Percentiles rank a stretch among this genome's conserved stretches.
Conservation (phyloP, 2,329 filamentous ascomycete species). For the Mycosphaerella sp. region DNA sequence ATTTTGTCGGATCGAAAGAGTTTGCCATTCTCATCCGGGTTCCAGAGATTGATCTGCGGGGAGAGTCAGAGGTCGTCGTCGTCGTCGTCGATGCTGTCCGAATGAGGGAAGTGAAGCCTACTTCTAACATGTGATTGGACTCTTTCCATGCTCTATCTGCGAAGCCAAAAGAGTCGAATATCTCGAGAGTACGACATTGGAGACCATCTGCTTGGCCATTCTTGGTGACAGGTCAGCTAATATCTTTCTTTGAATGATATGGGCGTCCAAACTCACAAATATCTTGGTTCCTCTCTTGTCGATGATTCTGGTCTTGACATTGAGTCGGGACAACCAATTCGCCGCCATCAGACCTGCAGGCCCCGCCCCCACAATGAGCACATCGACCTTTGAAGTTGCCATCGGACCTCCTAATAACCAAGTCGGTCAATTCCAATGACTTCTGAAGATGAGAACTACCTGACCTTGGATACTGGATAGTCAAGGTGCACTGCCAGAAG, state of each 20-base stretch:
- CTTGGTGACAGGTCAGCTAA: neutral
- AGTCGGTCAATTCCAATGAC: neutral
- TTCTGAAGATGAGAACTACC: too few species aligned
- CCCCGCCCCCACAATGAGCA: slow-evolving; percentile 47
- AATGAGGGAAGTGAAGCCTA: slow-evolving; percentile 32
- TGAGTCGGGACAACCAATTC: slow-evolving; percentile 43
- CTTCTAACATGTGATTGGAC: slow-evolving; percentile 58
- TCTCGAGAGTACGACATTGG: slow-evolving; percentile 39
- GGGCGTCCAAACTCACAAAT: slow-evolving; percentile 1
- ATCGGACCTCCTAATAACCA: neutral
- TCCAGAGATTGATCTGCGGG: slow-evolving; percentile 34
- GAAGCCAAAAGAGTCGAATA: slow-evolving; percentile 56
- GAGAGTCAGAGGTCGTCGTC: neutral
- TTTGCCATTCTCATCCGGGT: slow-evolving; percentile 56
- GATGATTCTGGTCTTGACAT: slow-evolving; percentile 44
- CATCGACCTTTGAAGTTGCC: slow-evolving; percentile 28
- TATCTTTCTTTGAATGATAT: too few species aligned
- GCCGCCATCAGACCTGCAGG: slow-evolving; percentile 44
- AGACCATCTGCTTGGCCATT: slow-evolving; percentile 43
- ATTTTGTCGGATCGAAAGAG: slow-evolving; percentile 50
- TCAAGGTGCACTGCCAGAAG: too few species aligned
- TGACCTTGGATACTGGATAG: too few species aligned
- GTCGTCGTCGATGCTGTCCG: too few species aligned
- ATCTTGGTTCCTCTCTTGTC: slow-evolving; percentile 23
- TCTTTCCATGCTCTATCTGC: slow-evolving; percentile 57